Evolutionary conservation across 495 filamentous ascomycete genomes (phyloP).

Genomic region (Penicillium coprophilum): DNA sequence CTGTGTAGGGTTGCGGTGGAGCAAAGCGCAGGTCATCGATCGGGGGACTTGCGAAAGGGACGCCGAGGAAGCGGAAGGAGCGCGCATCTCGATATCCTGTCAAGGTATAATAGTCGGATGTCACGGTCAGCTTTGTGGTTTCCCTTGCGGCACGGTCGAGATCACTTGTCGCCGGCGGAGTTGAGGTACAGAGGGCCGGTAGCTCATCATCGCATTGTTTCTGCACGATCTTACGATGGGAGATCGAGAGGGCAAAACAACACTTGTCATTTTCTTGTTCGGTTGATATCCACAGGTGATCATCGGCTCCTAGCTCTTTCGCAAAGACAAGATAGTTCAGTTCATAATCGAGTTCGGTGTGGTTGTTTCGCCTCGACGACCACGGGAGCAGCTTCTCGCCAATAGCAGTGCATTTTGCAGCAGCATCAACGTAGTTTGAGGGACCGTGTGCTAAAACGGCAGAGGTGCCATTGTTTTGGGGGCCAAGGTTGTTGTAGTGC

Average conservation of each 20-base stretch:
- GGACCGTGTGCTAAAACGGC: constrained; percentile 25
- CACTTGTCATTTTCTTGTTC: background rate
- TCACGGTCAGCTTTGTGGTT: constrained; percentile 36
- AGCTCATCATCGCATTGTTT: constrained; percentile 19
- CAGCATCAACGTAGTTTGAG: constrained; percentile 16
- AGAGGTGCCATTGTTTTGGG: constrained; percentile 32
- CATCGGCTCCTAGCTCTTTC: constrained; percentile 13
- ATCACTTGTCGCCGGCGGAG: constrained; percentile 28
- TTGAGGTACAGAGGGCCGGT: constrained; percentile 29
- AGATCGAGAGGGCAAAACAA: constrained; percentile 22
- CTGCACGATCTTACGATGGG: constrained; percentile 8
- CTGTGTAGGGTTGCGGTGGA: constrained; percentile 44
- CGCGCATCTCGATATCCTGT: constrained; percentile 52
- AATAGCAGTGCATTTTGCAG: constrained; percentile 22
- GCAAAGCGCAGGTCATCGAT: constrained; percentile 38
- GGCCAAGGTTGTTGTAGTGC: constrained; percentile 34
- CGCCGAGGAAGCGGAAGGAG: constrained; percentile 54
- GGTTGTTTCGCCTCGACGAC: constrained; percentile 3
- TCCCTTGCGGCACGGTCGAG: constrained; percentile 17
- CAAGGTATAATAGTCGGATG: constrained; percentile 23
- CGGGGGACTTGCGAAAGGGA: constrained; percentile 50
- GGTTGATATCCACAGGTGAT: constrained; percentile 22
- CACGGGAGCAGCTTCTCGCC: constrained; percentile 27
- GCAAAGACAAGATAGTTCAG: constrained; percentile 29
- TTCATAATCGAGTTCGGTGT: constrained; percentile 21